These are phyloP conservation scores for Akebia trifoliata DNA, from an alignment of 164 flowering plant species.

Conservation along the genomic window DNA sequence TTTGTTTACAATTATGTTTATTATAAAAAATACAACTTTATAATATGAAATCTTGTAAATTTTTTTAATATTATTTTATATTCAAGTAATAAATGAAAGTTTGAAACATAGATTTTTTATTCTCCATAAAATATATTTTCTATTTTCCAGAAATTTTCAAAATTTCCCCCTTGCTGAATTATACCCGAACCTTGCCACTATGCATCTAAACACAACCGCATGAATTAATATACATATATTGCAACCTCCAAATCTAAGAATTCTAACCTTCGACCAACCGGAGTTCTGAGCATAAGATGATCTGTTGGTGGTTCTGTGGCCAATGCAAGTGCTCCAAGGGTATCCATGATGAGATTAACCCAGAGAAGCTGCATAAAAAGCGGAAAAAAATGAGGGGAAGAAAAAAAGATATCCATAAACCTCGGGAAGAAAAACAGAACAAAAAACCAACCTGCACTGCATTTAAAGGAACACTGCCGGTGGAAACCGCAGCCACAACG, in stretches of 20 bases:
- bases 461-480: constrained; percentile 84
- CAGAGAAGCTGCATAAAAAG: constrained; percentile 74
- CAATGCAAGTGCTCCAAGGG: constrained; percentile 94
- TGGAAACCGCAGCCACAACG: constrained; percentile 77
- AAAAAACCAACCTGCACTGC: constrained; percentile 70
- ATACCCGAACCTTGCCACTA: too few species aligned
- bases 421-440: not conserved
- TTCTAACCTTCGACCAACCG: constrained; percentile 83
- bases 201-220: too few species aligned
- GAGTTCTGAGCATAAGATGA: constrained; percentile 79
- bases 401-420: constrained; percentile 1
- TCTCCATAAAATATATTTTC: too few species aligned
- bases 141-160: too few species aligned
- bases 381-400: not conserved
- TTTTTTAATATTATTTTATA: too few species aligned
- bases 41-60: too few species aligned
- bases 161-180: too few species aligned
- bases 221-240: not conserved
- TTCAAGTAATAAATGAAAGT: too few species aligned
- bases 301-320: constrained; percentile 98
- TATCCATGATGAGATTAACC: constrained; percentile 98
- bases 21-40: too few species aligned
- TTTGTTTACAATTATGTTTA: too few species aligned
- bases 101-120: too few species aligned
- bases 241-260: not conserved